Evolutionary conservation across 495 filamentous ascomycete genomes (phyloP), one percentile per base, ranked within the genome.

Genomic region (Clavariopsis aquatica): DNA sequence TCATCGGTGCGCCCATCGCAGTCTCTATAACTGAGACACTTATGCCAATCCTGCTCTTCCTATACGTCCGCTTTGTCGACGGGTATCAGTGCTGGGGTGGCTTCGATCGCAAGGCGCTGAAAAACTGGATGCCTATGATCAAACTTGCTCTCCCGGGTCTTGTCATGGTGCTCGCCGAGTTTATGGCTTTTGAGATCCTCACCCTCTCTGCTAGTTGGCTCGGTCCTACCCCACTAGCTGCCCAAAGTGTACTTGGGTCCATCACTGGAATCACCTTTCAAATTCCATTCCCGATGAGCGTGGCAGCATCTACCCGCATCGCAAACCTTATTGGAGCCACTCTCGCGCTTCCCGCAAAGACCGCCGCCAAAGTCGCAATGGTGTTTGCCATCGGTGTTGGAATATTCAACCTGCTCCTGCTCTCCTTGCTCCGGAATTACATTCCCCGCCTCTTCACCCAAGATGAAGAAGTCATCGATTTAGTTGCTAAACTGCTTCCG

Each of bases 151-250:
- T 96, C 19, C 92, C 88, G 0, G 93, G 93, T 2, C 84, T 96
- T 72, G 75, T 95, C 45, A 96, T 96, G 91, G 89, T 98, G 1
- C 87, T 94, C 73, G 92, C 93, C 7, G 93, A 96, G 72, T 93
- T 85, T 75, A 82, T 96, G 8, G 82, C 83, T 41, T 84, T 80
- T 68, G 84, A 86, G 66, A 76, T 86, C 58, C 70, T 86, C 41
- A 84, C 82, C 0, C 75, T 86, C 4, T 72, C 76, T 24, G 74
- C 84, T 0, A 80, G 79, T 23, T 78, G 79, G 67, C 71, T 86
- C 1, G 59, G 62, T 58, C 74, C 77, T 20, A 79, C 77, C 10
- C 75, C 80, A 45, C 71, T 86, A 1, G 89, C 89, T 0, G 87
- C 89, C 0, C 87, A 92, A 64, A 84, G 85, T 12, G 80, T 90